phyloP scores from a whole-genome alignment of 768 basidiomycete genomes.

The Exidia glandulosa region DNA sequence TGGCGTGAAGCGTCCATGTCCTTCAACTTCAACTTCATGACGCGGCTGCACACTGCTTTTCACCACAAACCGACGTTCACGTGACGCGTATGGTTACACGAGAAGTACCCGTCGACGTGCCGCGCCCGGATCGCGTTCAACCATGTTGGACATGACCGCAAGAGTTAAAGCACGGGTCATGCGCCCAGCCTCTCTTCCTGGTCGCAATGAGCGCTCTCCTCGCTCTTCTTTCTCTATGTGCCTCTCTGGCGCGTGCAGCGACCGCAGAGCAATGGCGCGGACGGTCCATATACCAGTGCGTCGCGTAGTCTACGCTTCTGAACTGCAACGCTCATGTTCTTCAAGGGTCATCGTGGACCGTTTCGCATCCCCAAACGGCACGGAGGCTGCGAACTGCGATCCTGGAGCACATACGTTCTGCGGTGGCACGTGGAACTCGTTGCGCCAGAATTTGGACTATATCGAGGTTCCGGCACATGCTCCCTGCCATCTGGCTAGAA shows the following conservation, averaged over 20 bases:
- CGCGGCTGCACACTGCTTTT: no score
- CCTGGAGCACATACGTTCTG: constrained; percentile 58
- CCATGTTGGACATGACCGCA: not conserved
- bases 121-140: not conserved
- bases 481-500: not conserved
- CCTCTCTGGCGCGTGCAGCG: constrained; percentile 35
- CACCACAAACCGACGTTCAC: no score
- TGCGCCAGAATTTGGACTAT: constrained; percentile 72
- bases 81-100: no score
- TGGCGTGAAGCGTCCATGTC: no score
- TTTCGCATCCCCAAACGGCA: constrained; percentile 54
- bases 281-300: constrained; percentile 72
- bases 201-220: constrained; percentile 7
- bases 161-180: not conserved
- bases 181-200: not conserved
- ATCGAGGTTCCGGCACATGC: constrained; percentile 33
- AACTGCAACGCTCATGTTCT: not conserved
- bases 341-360: constrained; percentile 52
- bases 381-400: constrained; percentile 43
- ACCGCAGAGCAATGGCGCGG: constrained; percentile 66
- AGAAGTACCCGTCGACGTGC: no score
- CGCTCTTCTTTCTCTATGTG: constrained; percentile 15
- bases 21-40: no score
- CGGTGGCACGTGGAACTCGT: constrained; percentile 72
- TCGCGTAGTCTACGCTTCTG: constrained; percentile 1